Base-by-base conservation (phyloP, 1,284 basidiomycete species). In the Pterula multifida region DNA sequence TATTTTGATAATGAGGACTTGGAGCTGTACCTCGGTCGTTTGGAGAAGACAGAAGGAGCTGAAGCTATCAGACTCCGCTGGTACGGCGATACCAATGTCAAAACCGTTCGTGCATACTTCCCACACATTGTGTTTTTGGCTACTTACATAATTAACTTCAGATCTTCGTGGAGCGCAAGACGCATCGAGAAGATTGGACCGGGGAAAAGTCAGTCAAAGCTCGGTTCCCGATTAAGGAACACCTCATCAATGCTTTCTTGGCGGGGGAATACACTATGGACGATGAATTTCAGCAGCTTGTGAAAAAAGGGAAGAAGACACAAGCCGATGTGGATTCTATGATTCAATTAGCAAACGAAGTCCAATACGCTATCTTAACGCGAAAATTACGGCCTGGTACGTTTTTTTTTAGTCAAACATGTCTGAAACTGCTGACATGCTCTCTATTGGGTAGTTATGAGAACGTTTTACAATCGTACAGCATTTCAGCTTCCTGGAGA, bases 151-250 rank as follows among this genome's bases (percentile, higher is more conserved):
- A 32, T 6, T 32, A 15, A 35, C 22, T 42, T 17, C 60, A 91
- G 83, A 94, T 98, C 55, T 98, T 97, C 60, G 92, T 98, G 44
- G 95, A 98, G 72, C 90, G 96, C 53, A 98, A 98, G 69, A 98
- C 96, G 0, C 95, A 98, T 63, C 79, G 94, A 49, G 95, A 98
- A 68, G 95, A 98, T 65, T 98, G 96, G 95, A 98, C 96, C 0
- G 95, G 95, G 26, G 95, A 98, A 67, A 98, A 98, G 69, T 95
- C 90, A 15, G 95, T 98, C 63, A 98, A 98, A 68, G 91, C 95
- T 25, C 90, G 95, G 4, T 98, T 98, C 71, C 85, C 92, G 1
- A 87, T 98, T 68, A 95, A 96, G 66, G 95, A 98, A 65, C 84
- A 93, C 57, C 81, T 91, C 53, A 86, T 98, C 59, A 97, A 98